Percentiles rank a stretch among this genome's conserved stretches.
Conservation (phyloP, 495 filamentous ascomycete genomes). For the Neurospora sp. region DNA sequence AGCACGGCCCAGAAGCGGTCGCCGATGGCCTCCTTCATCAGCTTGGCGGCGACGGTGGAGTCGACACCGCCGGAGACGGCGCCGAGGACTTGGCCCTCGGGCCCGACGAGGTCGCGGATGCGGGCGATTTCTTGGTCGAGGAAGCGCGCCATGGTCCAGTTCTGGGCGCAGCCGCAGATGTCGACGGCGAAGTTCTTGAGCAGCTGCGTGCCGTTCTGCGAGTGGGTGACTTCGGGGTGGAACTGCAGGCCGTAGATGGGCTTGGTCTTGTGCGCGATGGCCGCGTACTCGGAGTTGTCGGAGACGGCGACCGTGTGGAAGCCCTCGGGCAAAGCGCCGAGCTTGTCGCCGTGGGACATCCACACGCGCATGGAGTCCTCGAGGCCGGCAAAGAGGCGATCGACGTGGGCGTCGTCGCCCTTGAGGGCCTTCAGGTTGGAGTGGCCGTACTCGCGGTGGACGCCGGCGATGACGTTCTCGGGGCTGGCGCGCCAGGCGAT, state of each 20-base stretch:
- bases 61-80: slow-evolving; percentile 89
- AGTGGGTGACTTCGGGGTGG: slow-evolving; percentile 78
- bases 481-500: slow-evolving; percentile 64
- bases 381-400: slow-evolving; percentile 62
- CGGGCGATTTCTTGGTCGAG: slow-evolving; percentile 65
- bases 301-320: slow-evolving; percentile 69
- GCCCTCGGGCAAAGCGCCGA: slow-evolving; percentile 56
- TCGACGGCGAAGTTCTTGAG: slow-evolving; percentile 71
- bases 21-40: slow-evolving; percentile 63
- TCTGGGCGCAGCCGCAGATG: slow-evolving; percentile 62
- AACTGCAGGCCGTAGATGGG: slow-evolving; percentile 70
- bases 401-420: slow-evolving; percentile 45
- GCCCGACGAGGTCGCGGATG: slow-evolving; percentile 69
- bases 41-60: slow-evolving; percentile 75
- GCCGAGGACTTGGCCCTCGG: slow-evolving; percentile 71
- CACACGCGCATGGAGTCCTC: slow-evolving; percentile 54
- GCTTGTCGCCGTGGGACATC: slow-evolving; percentile 87
- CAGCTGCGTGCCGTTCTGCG: slow-evolving; percentile 50
- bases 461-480: slow-evolving; percentile 62
- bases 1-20: slow-evolving; percentile 83
- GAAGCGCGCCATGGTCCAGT: slow-evolving; percentile 81
- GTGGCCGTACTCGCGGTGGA: slow-evolving; percentile 38
- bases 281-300: slow-evolving; percentile 62
- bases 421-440: slow-evolving; percentile 33
- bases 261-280: slow-evolving; percentile 64